These are phyloP conservation scores for Populus hybrid DNA, from an alignment of 441 rosid genomes.

Conservation along the genomic window DNA sequence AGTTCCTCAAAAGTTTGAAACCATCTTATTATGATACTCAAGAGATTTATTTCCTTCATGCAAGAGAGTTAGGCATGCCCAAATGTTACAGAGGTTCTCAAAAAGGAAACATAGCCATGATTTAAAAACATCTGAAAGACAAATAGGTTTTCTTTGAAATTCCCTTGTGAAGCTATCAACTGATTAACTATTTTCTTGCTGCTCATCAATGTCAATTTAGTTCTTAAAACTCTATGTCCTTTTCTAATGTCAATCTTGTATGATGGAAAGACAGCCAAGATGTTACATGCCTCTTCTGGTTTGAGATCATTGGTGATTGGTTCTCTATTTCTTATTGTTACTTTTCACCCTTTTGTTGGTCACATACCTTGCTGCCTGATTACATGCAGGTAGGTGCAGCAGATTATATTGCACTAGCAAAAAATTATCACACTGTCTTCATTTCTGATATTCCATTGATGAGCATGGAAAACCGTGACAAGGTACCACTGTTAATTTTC, in stretches of 20 bases:
- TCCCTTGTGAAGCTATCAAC: not conserved
- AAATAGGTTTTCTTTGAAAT: not conserved
- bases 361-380: not conserved
- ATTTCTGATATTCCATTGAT: slow-evolving; percentile 75
- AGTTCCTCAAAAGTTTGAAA: not conserved
- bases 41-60: not conserved
- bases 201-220: not conserved
- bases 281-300: not conserved
- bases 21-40: not conserved
- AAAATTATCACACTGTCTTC: slow-evolving; percentile 75
- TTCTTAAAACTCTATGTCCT: not conserved
- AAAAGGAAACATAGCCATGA: not conserved
- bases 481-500: slow-evolving; percentile 41
- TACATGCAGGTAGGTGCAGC: slow-evolving; percentile 78
- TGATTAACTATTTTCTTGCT: not conserved
- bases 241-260: not conserved
- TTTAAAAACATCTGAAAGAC: not conserved
- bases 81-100: not conserved
- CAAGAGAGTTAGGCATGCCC: not conserved
- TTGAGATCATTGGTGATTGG: not conserved
- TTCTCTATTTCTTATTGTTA: not conserved
- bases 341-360: not conserved
- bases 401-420: slow-evolving; percentile 86
- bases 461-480: slow-evolving; percentile 87
- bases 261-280: not conserved